phyloP scores from a whole-genome alignment of 2,329 filamentous ascomycete species.

The Cadophora gregata region DNA sequence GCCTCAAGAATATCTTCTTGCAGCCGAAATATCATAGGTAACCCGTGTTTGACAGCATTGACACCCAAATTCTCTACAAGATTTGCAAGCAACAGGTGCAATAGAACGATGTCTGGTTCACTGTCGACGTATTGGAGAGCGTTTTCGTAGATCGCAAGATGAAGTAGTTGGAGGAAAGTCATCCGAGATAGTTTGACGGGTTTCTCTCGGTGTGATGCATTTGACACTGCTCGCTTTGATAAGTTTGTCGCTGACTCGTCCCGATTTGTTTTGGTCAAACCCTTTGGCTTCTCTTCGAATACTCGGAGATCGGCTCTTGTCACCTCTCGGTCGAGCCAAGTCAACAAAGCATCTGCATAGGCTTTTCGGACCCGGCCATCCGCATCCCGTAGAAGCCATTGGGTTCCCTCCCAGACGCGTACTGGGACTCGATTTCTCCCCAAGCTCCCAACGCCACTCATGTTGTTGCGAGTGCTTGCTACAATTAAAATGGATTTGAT shows the following conservation, averaged over 20 bases:
- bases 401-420: constrained; percentile 93
- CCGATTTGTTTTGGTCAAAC: constrained; percentile 44
- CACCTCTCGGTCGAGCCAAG: constrained; percentile 86
- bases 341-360: constrained; percentile 82
- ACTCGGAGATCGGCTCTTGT: constrained; percentile 68
- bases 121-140: constrained; percentile 75
- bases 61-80: constrained; percentile 81
- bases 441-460: constrained; percentile 66
- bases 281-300: constrained; percentile 58
- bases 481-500: constrained; percentile 84
- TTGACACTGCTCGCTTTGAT: constrained; percentile 68
- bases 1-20: constrained; percentile 81
- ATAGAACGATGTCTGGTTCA: constrained; percentile 75
- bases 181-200: constrained; percentile 32
- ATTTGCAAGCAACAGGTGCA: constrained; percentile 78
- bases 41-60: constrained; percentile 77
- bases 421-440: constrained; percentile 78
- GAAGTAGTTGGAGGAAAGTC: constrained; percentile 78
- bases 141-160: constrained; percentile 89
- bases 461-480: constrained; percentile 71
- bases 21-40: constrained; percentile 88
- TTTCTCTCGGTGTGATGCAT: constrained; percentile 57
- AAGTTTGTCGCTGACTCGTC: constrained; percentile 41
- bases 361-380: constrained; percentile 80
- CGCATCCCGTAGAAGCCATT: constrained; percentile 85